Evolutionary conservation across 2,329 filamentous ascomycete species (phyloP), one percentile per base, ranked within the genome.

Genomic region (Fusarium penzigii): DNA sequence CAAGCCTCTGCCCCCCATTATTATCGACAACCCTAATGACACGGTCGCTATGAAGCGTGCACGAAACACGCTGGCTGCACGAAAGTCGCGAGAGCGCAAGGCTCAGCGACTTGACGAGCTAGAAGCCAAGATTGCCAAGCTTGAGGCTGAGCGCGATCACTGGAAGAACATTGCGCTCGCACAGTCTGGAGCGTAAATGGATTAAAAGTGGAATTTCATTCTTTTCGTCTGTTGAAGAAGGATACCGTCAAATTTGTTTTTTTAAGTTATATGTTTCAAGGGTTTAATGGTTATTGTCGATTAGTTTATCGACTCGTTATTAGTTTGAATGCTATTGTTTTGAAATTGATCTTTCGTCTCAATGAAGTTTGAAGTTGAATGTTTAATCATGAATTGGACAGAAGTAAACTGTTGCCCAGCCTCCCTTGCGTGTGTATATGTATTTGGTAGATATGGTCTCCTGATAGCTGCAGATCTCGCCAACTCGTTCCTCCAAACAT

Each of bases 11-110:
- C 87, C 89, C 57, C 86, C 87, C 7, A 92, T 96, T 69, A 76
- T 88, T 55, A 83, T 92, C 38, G 83, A 87, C 29, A 90, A 97
- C 62, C 83, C 86, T 1, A 75, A 64, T 40, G 92, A 97, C 66
- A 83, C 82, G 10, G 71, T 88, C n/a, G 91, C 90, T 17, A 83
- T 92, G 80, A 97, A 97, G 85, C 89, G 93, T 70, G 92, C 92
- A 46, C 88, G 92, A 62, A 97, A 97, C 72, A 96, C 92, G 9
- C 83, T 95, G 70, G 93, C 93, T 16, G 93, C 93, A 65, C 91
- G 93, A 61, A 96, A 96, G 76, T 96, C 92, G 53, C 87, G 93
- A 47, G 87, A 91, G 67, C 87, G 91, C 61, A 96, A 96, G 78
- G 85, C 90, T 51, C 81, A 88, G 69, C 83, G 87, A 62, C 79